Evolutionary conservation across 331 rosid species (phyloP).

Genomic region (Pyracantha coccinea): DNA sequence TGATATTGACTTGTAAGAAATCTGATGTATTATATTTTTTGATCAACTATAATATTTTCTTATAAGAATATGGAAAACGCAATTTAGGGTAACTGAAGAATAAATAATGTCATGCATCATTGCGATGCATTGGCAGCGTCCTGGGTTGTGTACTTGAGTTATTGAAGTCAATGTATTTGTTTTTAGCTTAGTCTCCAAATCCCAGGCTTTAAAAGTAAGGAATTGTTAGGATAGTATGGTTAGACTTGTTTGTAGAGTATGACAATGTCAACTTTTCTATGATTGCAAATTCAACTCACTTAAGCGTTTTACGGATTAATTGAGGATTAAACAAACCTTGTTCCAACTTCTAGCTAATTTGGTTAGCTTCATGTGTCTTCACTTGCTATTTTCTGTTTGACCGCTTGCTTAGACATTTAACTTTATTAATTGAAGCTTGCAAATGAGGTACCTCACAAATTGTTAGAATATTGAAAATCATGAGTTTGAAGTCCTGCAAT

Average conservation of each 20-base stretch:
- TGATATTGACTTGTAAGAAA: neutral
- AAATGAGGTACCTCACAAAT: neutral
- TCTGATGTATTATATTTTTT: neutral
- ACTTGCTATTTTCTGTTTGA: neutral
- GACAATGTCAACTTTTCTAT: neutral
- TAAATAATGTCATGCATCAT: neutral
- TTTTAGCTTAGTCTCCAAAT: neutral
- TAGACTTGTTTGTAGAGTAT: neutral
- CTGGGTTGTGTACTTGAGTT: neutral
- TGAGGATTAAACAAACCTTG: neutral
- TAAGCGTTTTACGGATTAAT: neutral
- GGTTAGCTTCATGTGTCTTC: neutral
- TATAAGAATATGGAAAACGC: neutral
- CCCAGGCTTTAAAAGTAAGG: neutral
- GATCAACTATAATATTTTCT: neutral
- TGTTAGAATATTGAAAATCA: neutral
- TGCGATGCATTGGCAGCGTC: neutral
- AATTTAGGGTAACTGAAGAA: neutral
- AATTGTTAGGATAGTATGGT: neutral
- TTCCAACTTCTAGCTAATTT: neutral
- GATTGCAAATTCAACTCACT: neutral
- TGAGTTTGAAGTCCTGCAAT: neutral
- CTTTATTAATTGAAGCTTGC: neutral
- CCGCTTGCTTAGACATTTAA: too few species aligned
- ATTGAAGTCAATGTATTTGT: neutral